phyloP scores from a whole-genome alignment of 176 grass and related monocot genomes.

The Cocos nucifera region DNA sequence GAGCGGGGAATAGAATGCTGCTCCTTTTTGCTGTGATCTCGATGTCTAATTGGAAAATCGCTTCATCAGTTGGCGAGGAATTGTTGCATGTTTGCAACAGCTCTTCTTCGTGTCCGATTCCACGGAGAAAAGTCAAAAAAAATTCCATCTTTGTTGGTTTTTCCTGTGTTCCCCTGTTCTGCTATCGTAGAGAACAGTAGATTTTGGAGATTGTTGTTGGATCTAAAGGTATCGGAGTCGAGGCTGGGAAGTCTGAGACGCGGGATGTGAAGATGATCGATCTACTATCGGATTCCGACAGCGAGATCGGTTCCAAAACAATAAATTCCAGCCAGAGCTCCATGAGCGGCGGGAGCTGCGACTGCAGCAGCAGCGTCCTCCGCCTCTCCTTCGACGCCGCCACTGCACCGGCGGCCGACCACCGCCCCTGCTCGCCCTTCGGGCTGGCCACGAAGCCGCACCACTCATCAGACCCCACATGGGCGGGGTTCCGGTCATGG shows the following conservation, averaged over 20 bases:
- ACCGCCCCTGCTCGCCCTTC: neutral
- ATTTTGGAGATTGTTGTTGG: too few relatives aligned
- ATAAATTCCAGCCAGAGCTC: conserved; percentile 82
- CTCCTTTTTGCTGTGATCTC: too few relatives aligned
- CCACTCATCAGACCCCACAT: conserved; percentile 52
- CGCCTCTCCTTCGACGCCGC: conserved; percentile 47
- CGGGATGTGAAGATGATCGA: conserved; percentile 4
- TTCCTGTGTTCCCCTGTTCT: too few relatives aligned
- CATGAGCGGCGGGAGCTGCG: conserved; percentile 36
- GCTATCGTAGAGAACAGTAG: too few relatives aligned
- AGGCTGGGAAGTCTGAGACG: neutral
- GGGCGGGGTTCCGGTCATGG: conserved; percentile 39
- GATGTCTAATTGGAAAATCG: too few relatives aligned
- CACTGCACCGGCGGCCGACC: conserved; percentile 6
- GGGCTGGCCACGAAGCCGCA: conserved; percentile 40
- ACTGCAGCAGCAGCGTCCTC: conserved; percentile 38
- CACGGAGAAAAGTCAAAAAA: too few relatives aligned
- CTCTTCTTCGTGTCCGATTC: too few relatives aligned
- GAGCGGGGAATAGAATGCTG: too few relatives aligned
- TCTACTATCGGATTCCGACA: conserved; percentile 24
- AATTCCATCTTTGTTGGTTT: too few relatives aligned
- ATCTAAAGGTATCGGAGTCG: too few relatives aligned
- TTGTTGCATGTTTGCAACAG: too few relatives aligned
- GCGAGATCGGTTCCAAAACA: conserved; percentile 44
- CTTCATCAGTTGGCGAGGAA: too few relatives aligned